These are phyloP conservation scores for Geotrichum klebahnii DNA, from an alignment of 1,139 yeast species.

Conservation along the genomic window DNA sequence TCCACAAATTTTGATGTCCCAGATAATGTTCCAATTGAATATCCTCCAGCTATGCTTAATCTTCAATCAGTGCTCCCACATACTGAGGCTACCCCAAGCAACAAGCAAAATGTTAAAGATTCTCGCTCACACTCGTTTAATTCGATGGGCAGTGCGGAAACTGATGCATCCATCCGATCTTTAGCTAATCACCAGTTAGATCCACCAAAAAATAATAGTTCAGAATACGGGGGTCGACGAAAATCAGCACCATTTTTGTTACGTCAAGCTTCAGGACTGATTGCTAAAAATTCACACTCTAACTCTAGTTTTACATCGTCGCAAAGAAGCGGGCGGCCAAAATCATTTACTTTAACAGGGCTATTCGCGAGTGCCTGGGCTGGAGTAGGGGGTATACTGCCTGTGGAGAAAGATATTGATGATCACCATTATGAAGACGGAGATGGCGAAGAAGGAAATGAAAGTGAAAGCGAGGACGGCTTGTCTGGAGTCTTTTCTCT, in stretches of 20 bases:
- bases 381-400: constrained; percentile 7
- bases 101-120: neutral
- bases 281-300: neutral
- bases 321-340: constrained; percentile 1
- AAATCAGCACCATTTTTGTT: constrained; percentile 16
- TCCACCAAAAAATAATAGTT: constrained; percentile 4
- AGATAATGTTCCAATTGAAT: constrained; percentile 3
- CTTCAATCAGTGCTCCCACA: constrained; percentile 11
- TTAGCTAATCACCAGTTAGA: constrained; percentile 3
- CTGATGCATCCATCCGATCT: constrained; percentile 11
- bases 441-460: neutral
- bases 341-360: constrained; percentile 5
- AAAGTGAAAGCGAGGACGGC: constrained; percentile 3
- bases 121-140: constrained; percentile 7
- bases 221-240: constrained; percentile 8
- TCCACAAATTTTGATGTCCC: neutral
- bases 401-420: neutral
- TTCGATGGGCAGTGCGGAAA: constrained; percentile 8
- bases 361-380: constrained; percentile 15
- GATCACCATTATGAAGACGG: constrained; percentile 2
- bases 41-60: constrained; percentile 12
- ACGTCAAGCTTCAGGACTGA: constrained; percentile 12
- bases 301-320: constrained; percentile 4
- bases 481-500: neutral
- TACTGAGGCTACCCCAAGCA: neutral